Evolutionary conservation across 2,329 filamentous ascomycete genomes (phyloP).

Genomic region (Aspergillus sojae): DNA sequence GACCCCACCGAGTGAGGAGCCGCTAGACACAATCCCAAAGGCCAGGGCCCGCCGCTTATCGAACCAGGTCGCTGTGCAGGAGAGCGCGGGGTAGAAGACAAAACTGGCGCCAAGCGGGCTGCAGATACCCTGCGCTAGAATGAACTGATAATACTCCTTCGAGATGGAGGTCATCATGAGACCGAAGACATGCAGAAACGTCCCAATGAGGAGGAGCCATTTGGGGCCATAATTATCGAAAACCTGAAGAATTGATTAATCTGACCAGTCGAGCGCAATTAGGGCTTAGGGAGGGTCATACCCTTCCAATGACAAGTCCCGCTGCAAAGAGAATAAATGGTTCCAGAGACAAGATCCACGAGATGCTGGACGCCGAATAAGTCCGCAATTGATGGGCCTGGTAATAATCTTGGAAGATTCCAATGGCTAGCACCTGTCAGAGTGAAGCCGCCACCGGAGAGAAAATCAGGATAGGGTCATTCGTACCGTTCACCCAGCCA

Average conservation of each 20-base stretch:
- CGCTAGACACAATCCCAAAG: conserved; percentile 56
- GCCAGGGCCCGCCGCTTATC: conserved; percentile 54
- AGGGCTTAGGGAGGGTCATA: conserved; percentile 37
- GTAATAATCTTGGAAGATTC: neutral
- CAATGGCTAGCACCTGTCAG: neutral
- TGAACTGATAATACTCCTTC: conserved; percentile 57
- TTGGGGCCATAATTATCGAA: conserved; percentile 64
- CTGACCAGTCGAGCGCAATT: neutral
- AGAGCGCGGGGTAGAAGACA: conserved; percentile 50
- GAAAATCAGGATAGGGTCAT: conserved; percentile 28
- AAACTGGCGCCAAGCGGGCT: conserved; percentile 53
- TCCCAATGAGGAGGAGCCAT: conserved; percentile 53
- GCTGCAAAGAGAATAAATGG: conserved; percentile 58
- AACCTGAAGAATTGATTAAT: neutral
- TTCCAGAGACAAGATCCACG: conserved; percentile 62
- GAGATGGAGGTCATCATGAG: conserved; percentile 60
- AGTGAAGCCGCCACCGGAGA: neutral
- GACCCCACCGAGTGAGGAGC: conserved; percentile 59
- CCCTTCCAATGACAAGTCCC: conserved; percentile 62
- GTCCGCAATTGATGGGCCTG: conserved; percentile 15
- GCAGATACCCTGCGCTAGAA: conserved; percentile 58
- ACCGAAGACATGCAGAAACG: conserved; percentile 58
- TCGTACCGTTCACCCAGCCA: conserved; percentile 49
- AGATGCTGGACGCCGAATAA: conserved; percentile 56
- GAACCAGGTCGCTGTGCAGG: conserved; percentile 55